Percentiles rank a stretch among this genome's conserved stretches.
Evolutionary conservation across 305 asterid genomes (phyloP).

Genomic region (Fraxinus xanthoxyloides): DNA sequence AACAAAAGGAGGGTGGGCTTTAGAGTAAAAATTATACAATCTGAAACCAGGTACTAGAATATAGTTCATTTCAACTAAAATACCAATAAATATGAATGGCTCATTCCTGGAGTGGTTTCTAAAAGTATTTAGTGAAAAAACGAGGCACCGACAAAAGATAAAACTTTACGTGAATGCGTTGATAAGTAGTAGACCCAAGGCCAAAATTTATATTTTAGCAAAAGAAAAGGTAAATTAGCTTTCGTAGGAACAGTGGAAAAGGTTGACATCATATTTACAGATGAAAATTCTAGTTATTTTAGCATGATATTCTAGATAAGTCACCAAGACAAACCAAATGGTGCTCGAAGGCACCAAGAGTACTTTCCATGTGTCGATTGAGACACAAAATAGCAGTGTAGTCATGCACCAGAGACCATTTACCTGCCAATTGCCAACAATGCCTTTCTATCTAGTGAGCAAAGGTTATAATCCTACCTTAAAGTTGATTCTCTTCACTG

Average conservation of each 20-base stretch:
- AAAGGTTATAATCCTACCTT: not conserved
- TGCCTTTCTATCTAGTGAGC: not conserved
- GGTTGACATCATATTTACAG: not conserved
- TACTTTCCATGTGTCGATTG: not conserved
- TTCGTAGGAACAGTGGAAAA: not conserved
- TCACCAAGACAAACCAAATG: not conserved
- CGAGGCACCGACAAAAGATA: not conserved
- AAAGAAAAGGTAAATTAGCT: not conserved
- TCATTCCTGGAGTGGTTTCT: not conserved
- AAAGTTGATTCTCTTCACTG: not conserved
- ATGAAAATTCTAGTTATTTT: not conserved
- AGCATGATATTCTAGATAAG: not conserved
- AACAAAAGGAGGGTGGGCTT: constrained; percentile 8
- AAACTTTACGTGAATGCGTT: not conserved
- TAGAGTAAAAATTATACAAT: not conserved
- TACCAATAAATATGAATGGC: not conserved
- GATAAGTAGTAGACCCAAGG: not conserved
- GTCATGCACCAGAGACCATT: not conserved
- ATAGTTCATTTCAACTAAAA: not conserved
- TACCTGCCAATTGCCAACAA: not conserved
- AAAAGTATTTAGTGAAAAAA: not conserved
- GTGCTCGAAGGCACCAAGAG: not conserved
- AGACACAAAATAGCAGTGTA: not conserved
- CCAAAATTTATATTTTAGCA: not conserved
- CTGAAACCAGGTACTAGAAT: not conserved